phyloP scores from a whole-genome alignment of 2,329 filamentous ascomycete genomes.

The Penicillium brevicompactum region DNA sequence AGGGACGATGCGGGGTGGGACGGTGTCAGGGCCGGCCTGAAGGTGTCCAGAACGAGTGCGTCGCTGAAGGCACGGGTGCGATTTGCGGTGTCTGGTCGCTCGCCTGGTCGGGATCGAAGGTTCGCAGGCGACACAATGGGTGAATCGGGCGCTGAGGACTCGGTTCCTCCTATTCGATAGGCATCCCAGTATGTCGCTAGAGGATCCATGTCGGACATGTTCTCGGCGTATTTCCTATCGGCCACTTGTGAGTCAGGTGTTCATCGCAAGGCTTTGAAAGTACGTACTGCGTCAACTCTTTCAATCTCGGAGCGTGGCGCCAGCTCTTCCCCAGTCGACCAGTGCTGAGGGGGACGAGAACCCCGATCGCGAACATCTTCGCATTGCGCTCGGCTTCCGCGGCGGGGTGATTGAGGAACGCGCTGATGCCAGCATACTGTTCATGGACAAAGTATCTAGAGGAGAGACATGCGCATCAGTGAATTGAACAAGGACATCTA shows the following conservation, averaged over 20 bases:
- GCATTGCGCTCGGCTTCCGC: constrained; percentile 81
- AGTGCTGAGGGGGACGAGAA: constrained; percentile 81
- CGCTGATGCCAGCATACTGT: constrained; percentile 82
- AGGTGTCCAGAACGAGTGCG: constrained; percentile 42
- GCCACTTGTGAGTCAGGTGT: constrained; percentile 14
- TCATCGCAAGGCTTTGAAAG: not conserved
- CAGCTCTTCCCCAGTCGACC: constrained; percentile 85
- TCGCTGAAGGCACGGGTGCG: constrained; percentile 46
- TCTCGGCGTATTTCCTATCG: constrained; percentile 59
- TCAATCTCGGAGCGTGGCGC: constrained; percentile 78
- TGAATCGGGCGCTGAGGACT: constrained; percentile 46
- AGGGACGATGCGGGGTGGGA: constrained; percentile 88
- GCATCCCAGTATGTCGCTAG: constrained; percentile 81
- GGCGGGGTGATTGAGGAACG: constrained; percentile 82
- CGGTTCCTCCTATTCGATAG: constrained; percentile 40
- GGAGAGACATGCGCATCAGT: constrained; percentile 11
- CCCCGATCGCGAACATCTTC: constrained; percentile 87
- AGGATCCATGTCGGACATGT: constrained; percentile 63
- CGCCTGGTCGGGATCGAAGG: constrained; percentile 58
- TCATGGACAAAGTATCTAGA: constrained; percentile 87
- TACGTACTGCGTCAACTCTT: constrained; percentile 69
- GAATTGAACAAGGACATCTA: not conserved
- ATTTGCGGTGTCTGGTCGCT: constrained; percentile 28
- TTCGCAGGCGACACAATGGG: constrained; percentile 56
- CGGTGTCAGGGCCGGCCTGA: constrained; percentile 65